A percentile compares a stretch with the other conserved stretches of the same genome.
Conservation (phyloP, 257 asterid genomes). For the Solanum chiquidenum region DNA sequence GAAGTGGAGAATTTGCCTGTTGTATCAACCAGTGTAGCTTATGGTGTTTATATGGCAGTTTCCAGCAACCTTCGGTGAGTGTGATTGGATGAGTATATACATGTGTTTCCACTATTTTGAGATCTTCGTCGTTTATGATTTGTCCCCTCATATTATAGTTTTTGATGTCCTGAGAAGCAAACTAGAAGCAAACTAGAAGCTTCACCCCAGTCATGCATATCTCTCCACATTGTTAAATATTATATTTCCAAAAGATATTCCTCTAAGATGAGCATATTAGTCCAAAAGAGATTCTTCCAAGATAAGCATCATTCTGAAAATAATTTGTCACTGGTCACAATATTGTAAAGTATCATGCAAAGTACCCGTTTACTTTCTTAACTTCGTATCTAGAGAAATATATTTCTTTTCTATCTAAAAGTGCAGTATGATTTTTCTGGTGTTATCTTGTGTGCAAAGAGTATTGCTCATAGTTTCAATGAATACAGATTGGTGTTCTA, state of each 20-base stretch:
- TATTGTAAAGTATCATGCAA: background rate
- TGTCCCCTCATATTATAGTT: background rate
- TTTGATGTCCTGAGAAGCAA: background rate
- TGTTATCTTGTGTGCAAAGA: background rate
- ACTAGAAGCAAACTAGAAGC: background rate
- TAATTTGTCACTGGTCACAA: background rate
- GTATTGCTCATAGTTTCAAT: background rate
- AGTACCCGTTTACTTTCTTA: background rate
- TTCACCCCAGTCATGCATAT: background rate
- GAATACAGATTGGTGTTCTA: background rate
- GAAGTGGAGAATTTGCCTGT: slow-evolving; percentile 77
- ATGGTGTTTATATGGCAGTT: slow-evolving; percentile 85
- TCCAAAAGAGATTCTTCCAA: background rate
- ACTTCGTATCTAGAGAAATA: background rate
- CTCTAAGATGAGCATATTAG: background rate
- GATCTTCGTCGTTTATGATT: background rate
- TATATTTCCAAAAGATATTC: background rate
- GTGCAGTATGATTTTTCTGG: background rate
- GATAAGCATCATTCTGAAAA: background rate
- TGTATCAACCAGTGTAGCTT: slow-evolving; percentile 66
- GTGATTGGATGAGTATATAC: background rate
- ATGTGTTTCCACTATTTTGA: background rate
- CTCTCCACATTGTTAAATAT: background rate
- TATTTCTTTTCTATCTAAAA: background rate
- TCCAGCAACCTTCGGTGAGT: slow-evolving; percentile 92